These are phyloP conservation scores for Graphilbum fragrans DNA, from an alignment of 2,329 filamentous ascomycete species.

Conservation along the genomic window DNA sequence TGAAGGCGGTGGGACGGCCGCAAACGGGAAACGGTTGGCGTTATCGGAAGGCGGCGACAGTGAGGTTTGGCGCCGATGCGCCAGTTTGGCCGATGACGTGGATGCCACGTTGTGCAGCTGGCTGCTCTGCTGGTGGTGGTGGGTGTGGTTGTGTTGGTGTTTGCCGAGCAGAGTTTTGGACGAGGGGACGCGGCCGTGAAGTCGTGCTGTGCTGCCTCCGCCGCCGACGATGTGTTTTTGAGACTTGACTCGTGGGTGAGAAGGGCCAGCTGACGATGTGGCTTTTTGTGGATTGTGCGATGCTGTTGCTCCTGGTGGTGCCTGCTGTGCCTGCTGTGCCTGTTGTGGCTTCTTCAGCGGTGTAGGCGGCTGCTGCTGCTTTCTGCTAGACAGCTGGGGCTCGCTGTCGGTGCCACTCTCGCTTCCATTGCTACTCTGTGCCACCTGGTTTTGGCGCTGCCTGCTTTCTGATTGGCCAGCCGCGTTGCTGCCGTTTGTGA, in stretches of 20 bases:
- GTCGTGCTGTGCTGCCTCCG: conserved; percentile 22
- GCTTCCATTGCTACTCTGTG: background rate
- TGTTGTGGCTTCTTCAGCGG: background rate
- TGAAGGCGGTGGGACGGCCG: conserved; percentile 1
- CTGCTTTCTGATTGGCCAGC: conserved; percentile 6
- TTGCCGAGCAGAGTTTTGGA: conserved; percentile 33
- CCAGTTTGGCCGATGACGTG: conserved; percentile 15
- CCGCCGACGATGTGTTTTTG: conserved; percentile 33
- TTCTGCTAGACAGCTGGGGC: background rate
- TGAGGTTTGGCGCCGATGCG: conserved; percentile 29
- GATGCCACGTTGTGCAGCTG: conserved; percentile 7
- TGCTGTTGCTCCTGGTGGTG: background rate
- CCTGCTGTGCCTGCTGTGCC: background rate
- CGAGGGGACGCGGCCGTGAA: conserved; percentile 40
- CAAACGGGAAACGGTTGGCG: conserved; percentile 10
- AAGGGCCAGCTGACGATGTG: conserved; percentile 16
- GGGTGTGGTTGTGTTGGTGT: conserved; percentile 1
- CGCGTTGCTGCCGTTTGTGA: conserved; percentile 1
- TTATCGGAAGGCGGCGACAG: conserved; percentile 28
- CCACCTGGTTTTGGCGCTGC: background rate
- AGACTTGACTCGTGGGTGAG: conserved; percentile 19
- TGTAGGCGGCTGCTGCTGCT: background rate
- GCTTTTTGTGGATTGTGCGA: background rate
- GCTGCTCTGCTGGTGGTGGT: conserved; percentile 11
- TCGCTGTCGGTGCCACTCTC: background rate